phyloP scores from a whole-genome alignment of 305 asterid genomes.

The Solanum aculeatissimum region DNA sequence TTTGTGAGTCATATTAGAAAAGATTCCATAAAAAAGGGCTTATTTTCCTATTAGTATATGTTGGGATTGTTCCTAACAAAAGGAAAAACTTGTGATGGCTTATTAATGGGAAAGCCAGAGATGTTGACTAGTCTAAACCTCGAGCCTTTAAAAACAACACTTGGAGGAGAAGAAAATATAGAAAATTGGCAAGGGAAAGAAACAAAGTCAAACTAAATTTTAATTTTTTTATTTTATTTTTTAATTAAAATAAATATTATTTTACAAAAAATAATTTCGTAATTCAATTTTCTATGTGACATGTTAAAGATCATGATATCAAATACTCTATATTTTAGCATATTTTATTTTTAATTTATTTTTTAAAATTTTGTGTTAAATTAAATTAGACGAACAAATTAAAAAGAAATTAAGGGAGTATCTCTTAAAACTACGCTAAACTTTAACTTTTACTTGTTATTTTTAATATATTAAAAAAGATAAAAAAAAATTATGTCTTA shows the following conservation, averaged over 20 bases:
- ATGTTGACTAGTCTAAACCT: constrained; percentile 1
- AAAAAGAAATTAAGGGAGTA: background rate
- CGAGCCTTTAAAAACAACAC: constrained; percentile 22
- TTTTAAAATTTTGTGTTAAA: background rate
- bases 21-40: background rate
- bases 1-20: background rate
- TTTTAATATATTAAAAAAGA: too few relatives aligned
- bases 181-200: constrained; percentile 3
- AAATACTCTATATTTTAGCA: background rate
- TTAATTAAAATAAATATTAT: too few relatives aligned
- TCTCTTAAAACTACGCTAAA: background rate
- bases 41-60: background rate
- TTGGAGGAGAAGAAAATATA: background rate
- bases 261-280: too few relatives aligned
- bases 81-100: background rate
- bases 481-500: too few relatives aligned
- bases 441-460: too few relatives aligned
- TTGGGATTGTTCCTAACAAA: background rate
- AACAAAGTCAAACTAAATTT: background rate
- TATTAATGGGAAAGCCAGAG: background rate
- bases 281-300: too few relatives aligned
- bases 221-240: background rate
- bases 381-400: background rate
- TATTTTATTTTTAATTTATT: too few relatives aligned
- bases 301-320: background rate